Conservation (phyloP, 306 rosid genomes). For the Fagus crenata region DNA sequence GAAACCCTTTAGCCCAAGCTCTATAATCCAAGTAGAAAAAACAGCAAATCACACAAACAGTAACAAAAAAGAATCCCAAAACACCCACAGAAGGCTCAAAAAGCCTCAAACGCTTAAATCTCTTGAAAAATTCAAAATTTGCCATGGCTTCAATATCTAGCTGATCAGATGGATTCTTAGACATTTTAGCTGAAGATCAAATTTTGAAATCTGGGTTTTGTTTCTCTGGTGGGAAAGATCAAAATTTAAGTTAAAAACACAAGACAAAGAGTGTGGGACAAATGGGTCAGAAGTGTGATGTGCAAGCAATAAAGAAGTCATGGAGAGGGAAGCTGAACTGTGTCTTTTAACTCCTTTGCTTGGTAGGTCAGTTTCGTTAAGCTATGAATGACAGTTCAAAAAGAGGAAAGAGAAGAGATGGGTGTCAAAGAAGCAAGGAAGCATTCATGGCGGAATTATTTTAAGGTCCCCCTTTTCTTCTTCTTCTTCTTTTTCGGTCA, state of each 20-base stretch:
- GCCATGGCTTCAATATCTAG: conserved; percentile 50
- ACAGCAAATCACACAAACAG: conserved; percentile 45
- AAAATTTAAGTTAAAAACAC: not conserved
- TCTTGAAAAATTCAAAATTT: conserved; percentile 45
- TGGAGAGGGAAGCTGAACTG: conserved; percentile 6
- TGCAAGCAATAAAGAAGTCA: conserved; percentile 34
- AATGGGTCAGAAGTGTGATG: conserved; percentile 27
- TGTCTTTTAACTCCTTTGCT: conserved; percentile 33
- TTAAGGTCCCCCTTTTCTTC: conserved; percentile 10
- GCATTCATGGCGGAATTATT: conserved; percentile 56
- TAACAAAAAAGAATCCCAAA: conserved; percentile 59
- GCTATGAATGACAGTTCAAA: conserved; percentile 27
- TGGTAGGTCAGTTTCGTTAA: conserved; percentile 52
- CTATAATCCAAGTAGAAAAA: conserved; percentile 61
- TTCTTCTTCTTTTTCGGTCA: not conserved
- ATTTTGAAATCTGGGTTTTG: conserved; percentile 26
- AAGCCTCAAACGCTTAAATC: conserved; percentile 50
- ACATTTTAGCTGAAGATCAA: conserved; percentile 41
- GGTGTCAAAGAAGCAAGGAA: conserved; percentile 70
- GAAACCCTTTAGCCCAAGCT: conserved; percentile 40
- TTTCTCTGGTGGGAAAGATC: conserved; percentile 15
- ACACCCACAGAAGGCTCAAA: conserved; percentile 68
- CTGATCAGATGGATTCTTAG: conserved; percentile 31
- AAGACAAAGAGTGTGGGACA: conserved; percentile 18
- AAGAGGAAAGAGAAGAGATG: conserved; percentile 32